phyloP scores from a whole-genome alignment of 2,329 filamentous ascomycete genomes.

The Gyromitra esculenta region DNA sequence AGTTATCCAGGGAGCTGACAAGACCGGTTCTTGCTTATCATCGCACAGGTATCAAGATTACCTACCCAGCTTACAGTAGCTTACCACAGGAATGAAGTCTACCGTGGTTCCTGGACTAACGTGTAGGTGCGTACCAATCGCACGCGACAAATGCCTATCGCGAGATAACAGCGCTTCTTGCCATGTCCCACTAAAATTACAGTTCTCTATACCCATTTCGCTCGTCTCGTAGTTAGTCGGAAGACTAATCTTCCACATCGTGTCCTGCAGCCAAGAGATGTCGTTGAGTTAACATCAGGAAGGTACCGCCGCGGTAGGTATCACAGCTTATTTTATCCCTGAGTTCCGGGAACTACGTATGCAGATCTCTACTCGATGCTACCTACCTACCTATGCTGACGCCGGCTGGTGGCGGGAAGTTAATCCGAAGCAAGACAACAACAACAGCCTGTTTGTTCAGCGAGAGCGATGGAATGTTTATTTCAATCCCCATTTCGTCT shows the following conservation, averaged over 20 bases:
- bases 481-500: not conserved
- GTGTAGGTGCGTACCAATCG: not conserved
- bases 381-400: no score
- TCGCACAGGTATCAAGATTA: not conserved
- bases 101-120: not conserved
- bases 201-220: not conserved
- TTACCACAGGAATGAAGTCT: not conserved
- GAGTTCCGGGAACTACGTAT: not conserved
- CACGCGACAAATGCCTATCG: not conserved
- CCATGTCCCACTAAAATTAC: not conserved
- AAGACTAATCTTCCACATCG: not conserved
- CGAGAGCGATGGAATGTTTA: not conserved
- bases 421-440: not conserved
- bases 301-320: constrained; percentile 1
- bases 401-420: not conserved
- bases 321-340: not conserved
- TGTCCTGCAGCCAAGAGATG: not conserved
- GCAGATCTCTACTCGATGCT: not conserved
- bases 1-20: not conserved
- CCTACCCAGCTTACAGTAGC: not conserved
- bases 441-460: not conserved
- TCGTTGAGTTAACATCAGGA: constrained; percentile 4
- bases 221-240: not conserved
- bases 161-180: not conserved
- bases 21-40: not conserved